Conservation (phyloP, 2,329 filamentous ascomycete species). For the Emericellopsis cladophorae region DNA sequence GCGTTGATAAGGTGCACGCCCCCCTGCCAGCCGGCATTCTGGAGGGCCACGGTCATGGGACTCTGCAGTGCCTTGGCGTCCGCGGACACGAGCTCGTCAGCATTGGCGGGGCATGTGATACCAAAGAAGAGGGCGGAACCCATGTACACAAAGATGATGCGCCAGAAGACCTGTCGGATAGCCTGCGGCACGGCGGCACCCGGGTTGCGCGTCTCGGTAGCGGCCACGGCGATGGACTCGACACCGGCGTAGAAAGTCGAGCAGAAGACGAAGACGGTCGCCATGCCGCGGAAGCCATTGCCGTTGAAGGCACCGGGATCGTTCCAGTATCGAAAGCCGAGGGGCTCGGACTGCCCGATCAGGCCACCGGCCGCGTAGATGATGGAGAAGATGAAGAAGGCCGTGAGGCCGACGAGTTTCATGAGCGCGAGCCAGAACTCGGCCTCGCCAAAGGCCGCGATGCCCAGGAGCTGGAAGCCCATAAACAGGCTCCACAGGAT, state of each 20-base stretch:
- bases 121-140: constrained; percentile 64
- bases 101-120: constrained; percentile 59
- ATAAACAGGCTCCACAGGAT: constrained; percentile 66
- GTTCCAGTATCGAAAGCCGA: constrained; percentile 63
- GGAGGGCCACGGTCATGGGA: constrained; percentile 62
- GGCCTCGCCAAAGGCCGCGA: constrained; percentile 64
- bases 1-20: constrained; percentile 67
- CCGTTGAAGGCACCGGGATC: constrained; percentile 55
- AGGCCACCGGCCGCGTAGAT: constrained; percentile 59
- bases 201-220: constrained; percentile 47
- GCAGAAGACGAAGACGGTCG: constrained; percentile 56
- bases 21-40: constrained; percentile 60
- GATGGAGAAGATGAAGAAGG: constrained; percentile 64
- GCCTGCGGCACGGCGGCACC: constrained; percentile 41
- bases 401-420: constrained; percentile 57
- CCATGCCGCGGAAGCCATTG: constrained; percentile 53
- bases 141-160: constrained; percentile 52
- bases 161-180: constrained; percentile 48
- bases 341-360: constrained; percentile 37
- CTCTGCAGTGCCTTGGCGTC: constrained; percentile 52
- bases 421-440: constrained; percentile 70
- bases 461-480: constrained; percentile 56
- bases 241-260: constrained; percentile 61
- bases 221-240: constrained; percentile 49
- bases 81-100: constrained; percentile 48